A percentile compares a stretch with the other conserved stretches of the same genome.
phyloP scores from a whole-genome alignment of 371 early-diverging fungal species.

The Mortierella sp. region DNA sequence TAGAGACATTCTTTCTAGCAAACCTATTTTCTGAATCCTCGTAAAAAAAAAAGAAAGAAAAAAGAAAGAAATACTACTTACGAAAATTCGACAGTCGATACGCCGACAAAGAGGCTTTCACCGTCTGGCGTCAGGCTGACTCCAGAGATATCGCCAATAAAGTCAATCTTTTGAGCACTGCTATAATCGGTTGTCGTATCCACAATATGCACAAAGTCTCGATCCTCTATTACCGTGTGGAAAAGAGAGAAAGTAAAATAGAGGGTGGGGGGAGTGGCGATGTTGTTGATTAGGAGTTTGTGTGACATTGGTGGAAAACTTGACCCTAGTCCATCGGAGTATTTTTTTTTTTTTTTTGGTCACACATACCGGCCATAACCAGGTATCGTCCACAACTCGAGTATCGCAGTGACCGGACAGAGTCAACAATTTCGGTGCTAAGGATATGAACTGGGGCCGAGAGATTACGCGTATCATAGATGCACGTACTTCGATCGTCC shows the following conservation, averaged over 20 bases:
- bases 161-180: slow-evolving; percentile 76
- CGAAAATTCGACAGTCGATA: slow-evolving; percentile 59
- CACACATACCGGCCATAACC: slow-evolving; percentile 69
- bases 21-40: too few relatives aligned
- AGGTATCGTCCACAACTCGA: slow-evolving; percentile 76
- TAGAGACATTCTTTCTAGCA: not conserved
- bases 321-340: not conserved
- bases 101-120: slow-evolving; percentile 68
- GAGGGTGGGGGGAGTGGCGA: too few relatives aligned
- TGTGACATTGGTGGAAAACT: not conserved
- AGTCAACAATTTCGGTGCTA: slow-evolving; percentile 68
- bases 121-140: slow-evolving; percentile 67
- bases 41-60: too few relatives aligned
- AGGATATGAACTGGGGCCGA: slow-evolving; percentile 68
- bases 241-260: too few relatives aligned
- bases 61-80: slow-evolving; percentile 11
- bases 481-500: slow-evolving; percentile 71
- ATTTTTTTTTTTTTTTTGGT: not conserved
- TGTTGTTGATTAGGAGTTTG: too few relatives aligned
- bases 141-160: slow-evolving; percentile 89
- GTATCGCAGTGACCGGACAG: slow-evolving; percentile 81
- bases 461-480: slow-evolving; percentile 83
- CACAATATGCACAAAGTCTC: slow-evolving; percentile 83
- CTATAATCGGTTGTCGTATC: slow-evolving; percentile 59
- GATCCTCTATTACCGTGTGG: slow-evolving; percentile 59